Conservation (phyloP, 2,329 filamentous ascomycete genomes). For the Neofusicoccum ribis region DNA sequence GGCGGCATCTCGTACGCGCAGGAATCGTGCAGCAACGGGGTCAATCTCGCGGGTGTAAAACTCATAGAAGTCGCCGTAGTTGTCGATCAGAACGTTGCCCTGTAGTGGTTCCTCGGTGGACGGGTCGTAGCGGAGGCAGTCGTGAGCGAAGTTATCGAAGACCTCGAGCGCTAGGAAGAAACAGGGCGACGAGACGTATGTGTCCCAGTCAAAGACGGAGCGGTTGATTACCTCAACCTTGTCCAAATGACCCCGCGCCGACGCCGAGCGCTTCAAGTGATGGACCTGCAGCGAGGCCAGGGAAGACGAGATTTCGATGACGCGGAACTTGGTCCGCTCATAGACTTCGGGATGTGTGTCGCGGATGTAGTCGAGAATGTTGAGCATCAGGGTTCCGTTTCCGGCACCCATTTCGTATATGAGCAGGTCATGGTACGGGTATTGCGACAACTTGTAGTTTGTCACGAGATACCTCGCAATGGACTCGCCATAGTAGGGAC, state of each 20-base stretch:
- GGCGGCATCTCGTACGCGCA: slow-evolving; percentile 81
- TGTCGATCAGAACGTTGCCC: slow-evolving; percentile 83
- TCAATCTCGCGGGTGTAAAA: slow-evolving; percentile 84
- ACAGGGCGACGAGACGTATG: slow-evolving; percentile 85
- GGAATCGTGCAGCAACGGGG: slow-evolving; percentile 76
- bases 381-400: slow-evolving; percentile 96
- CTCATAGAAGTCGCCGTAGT: slow-evolving; percentile 86
- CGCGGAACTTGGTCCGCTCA: slow-evolving; percentile 85
- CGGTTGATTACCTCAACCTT: slow-evolving; percentile 94
- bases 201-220: slow-evolving; percentile 92
- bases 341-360: slow-evolving; percentile 89
- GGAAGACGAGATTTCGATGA: slow-evolving; percentile 89
- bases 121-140: slow-evolving; percentile 87
- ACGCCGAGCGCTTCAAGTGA: slow-evolving; percentile 66
- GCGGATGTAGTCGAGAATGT: slow-evolving; percentile 95
- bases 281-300: slow-evolving; percentile 76
- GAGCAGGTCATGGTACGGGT: slow-evolving; percentile 93
- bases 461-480: slow-evolving; percentile 94
- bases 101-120: slow-evolving; percentile 80
- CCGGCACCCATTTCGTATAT: slow-evolving; percentile 99
- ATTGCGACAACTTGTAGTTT: slow-evolving; percentile 92
- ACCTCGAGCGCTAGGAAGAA: slow-evolving; percentile 98
- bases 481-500: slow-evolving; percentile 94
- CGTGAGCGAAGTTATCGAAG: slow-evolving; percentile 97
- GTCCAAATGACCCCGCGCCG: slow-evolving; percentile 71